These are phyloP conservation scores for Aspergillus sp. DNA, from an alignment of 2,329 filamentous ascomycete genomes.

Conservation along the genomic window DNA sequence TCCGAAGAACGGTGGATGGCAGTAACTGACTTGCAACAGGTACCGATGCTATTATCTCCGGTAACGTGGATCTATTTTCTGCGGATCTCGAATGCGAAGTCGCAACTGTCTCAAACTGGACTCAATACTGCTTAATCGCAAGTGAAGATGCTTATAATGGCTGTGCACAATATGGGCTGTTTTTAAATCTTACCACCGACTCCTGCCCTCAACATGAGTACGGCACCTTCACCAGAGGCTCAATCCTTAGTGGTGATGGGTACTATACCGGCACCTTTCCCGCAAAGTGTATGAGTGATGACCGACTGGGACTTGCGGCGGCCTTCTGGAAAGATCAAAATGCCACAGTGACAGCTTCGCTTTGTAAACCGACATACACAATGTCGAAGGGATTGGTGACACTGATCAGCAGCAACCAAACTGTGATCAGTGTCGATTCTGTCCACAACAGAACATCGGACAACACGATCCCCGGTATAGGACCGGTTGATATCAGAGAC, in stretches of 20 bases:
- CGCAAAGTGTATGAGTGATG: background rate
- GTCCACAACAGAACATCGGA: background rate
- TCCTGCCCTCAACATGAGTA: conserved; percentile 1
- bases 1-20: background rate
- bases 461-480: background rate
- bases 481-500: background rate
- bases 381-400: conserved; percentile 1
- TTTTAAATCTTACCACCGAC: background rate
- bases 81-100: conserved; percentile 3
- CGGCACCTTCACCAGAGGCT: too few species aligned
- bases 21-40: background rate
- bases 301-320: conserved; percentile 1
- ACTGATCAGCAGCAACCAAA: conserved; percentile 3
- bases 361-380: conserved; percentile 3
- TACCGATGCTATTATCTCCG: conserved; percentile 1
- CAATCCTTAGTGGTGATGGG: too few species aligned
- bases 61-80: conserved; percentile 3
- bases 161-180: background rate
- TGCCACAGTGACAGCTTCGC: background rate
- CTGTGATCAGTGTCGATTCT: background rate
- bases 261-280: conserved; percentile 1
- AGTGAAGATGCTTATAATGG: background rate
- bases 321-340: conserved; percentile 4
- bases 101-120: conserved; percentile 4
- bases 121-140: background rate